phyloP scores from a whole-genome alignment of 2,329 filamentous ascomycete species.

The Penicillium occitanis region DNA sequence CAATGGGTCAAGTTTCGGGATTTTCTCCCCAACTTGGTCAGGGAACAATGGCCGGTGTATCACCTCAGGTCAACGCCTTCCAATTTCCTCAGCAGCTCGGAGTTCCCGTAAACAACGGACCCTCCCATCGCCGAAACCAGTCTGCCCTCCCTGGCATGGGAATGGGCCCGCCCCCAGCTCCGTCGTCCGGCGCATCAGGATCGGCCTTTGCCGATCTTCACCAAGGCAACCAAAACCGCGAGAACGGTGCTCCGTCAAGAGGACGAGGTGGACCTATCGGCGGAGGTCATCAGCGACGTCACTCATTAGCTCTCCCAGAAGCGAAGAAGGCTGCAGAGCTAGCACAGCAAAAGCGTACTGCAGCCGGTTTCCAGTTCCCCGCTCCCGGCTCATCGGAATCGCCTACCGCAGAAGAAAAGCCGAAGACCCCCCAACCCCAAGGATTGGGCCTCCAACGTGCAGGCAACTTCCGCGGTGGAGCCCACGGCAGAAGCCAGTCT shows the following conservation, averaged over 20 bases:
- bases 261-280: slow-evolving; percentile 70
- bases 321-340: slow-evolving; percentile 97
- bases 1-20: slow-evolving; percentile 66
- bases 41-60: slow-evolving; percentile 67
- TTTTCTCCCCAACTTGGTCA: slow-evolving; percentile 71
- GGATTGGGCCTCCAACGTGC: slow-evolving; percentile 62
- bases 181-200: slow-evolving; percentile 81
- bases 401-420: slow-evolving; percentile 20
- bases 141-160: slow-evolving; percentile 91
- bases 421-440: slow-evolving; percentile 58
- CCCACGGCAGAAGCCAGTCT: slow-evolving; percentile 53
- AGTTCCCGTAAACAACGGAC: slow-evolving; percentile 72
- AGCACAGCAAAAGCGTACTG: slow-evolving; percentile 93
- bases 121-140: slow-evolving; percentile 95
- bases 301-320: slow-evolving; percentile 90
- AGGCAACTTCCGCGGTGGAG: slow-evolving; percentile 79
- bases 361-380: slow-evolving; percentile 92
- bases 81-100: slow-evolving; percentile 66
- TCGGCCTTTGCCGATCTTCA: slow-evolving; percentile 67
- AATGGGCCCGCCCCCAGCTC: slow-evolving; percentile 88
- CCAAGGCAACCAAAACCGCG: slow-evolving; percentile 65
- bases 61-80: slow-evolving; percentile 74
- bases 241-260: slow-evolving; percentile 68
- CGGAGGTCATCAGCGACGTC: slow-evolving; percentile 83
- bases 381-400: slow-evolving; percentile 62